Evolutionary conservation across 805 yeast genomes (phyloP).

Genomic region (Ogataea neopini): DNA sequence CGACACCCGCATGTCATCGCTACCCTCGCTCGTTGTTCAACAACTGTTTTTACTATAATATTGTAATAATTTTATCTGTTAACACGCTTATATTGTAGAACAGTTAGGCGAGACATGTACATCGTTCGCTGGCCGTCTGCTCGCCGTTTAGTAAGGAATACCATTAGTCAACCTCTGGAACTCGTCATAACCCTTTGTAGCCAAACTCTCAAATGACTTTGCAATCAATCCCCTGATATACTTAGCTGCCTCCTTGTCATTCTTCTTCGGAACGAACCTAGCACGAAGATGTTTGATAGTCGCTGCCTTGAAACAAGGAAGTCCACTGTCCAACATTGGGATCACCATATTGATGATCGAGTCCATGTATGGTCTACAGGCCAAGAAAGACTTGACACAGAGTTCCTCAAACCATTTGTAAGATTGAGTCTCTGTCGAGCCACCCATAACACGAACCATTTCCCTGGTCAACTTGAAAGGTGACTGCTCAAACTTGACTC

Average conservation of each 20-base stretch:
- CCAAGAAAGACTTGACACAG: slow-evolving; percentile 88
- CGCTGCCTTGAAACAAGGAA: slow-evolving; percentile 91
- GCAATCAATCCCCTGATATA: slow-evolving; percentile 73
- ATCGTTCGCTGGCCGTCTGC: too few relatives aligned
- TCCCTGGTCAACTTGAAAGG: slow-evolving; percentile 96
- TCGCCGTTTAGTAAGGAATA: slow-evolving; percentile 70
- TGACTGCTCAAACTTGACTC: slow-evolving; percentile 96
- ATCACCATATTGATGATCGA: slow-evolving; percentile 78
- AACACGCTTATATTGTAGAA: too few relatives aligned
- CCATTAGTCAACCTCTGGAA: slow-evolving; percentile 97
- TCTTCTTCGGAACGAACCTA: slow-evolving; percentile 79
- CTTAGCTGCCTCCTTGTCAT: slow-evolving; percentile 82
- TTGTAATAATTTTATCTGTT: too few relatives aligned
- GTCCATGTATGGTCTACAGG: slow-evolving; percentile 86
- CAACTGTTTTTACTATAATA: too few relatives aligned
- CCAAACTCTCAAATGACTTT: slow-evolving; percentile 82
- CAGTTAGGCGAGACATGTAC: too few relatives aligned
- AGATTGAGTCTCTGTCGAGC: slow-evolving; percentile 78
- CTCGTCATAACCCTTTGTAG: slow-evolving; percentile 95
- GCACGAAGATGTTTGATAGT: slow-evolving; percentile 76
- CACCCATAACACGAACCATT: slow-evolving; percentile 97
- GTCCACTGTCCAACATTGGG: slow-evolving; percentile 94
- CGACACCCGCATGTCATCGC: too few relatives aligned
- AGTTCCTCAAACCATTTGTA: slow-evolving; percentile 92
- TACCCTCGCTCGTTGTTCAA: too few relatives aligned